A percentile compares a stretch with the other conserved stretches of the same genome.
These are phyloP conservation scores for Lunasporangiospora selenospora DNA, from an alignment of 192 early-diverging fungal genomes.

Conservation along the genomic window DNA sequence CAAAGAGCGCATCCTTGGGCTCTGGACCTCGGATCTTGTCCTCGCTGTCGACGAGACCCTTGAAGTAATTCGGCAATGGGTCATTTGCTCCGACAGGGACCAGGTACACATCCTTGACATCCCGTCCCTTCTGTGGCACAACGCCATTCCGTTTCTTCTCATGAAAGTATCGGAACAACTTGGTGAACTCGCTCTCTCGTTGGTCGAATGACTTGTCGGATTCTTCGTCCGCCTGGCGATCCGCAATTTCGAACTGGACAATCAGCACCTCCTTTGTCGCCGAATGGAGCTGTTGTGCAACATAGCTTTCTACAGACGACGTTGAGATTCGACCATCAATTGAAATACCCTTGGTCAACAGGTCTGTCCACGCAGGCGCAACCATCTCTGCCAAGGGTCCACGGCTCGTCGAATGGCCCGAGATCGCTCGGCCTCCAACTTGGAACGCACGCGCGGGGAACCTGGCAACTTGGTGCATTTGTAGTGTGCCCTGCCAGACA, in stretches of 20 bases:
- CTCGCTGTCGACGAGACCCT: conserved; percentile 54
- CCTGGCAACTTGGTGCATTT: conserved; percentile 69
- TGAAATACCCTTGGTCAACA: conserved; percentile 61
- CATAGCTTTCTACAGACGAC: conserved; percentile 59
- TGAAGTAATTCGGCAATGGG: conserved; percentile 62
- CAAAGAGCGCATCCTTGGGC: conserved; percentile 57
- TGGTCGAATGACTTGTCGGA: conserved; percentile 3
- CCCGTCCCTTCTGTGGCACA: conserved; percentile 65
- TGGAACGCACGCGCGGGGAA: conserved; percentile 65
- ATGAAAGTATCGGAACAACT: conserved; percentile 69
- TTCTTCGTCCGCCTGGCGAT: background rate
- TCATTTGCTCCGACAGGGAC: conserved; percentile 64
- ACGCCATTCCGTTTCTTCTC: conserved; percentile 68
- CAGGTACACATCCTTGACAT: conserved; percentile 81
- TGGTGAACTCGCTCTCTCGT: conserved; percentile 47
- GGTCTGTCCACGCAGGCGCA: conserved; percentile 58
- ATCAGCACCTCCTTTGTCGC: conserved; percentile 66
- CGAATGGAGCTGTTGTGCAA: conserved; percentile 58
- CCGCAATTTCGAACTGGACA: conserved; percentile 59
- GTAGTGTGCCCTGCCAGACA: conserved; percentile 66
- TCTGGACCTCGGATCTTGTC: conserved; percentile 14
- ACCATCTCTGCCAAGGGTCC: conserved; percentile 12
- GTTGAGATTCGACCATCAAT: conserved; percentile 72
- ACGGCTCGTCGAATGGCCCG: conserved; percentile 5
- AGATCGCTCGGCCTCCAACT: conserved; percentile 60